Evolutionary conservation across 345 rosid species (phyloP), one percentile per base, ranked within the genome.

Genomic region (Eucalyptus dawsonii): DNA sequence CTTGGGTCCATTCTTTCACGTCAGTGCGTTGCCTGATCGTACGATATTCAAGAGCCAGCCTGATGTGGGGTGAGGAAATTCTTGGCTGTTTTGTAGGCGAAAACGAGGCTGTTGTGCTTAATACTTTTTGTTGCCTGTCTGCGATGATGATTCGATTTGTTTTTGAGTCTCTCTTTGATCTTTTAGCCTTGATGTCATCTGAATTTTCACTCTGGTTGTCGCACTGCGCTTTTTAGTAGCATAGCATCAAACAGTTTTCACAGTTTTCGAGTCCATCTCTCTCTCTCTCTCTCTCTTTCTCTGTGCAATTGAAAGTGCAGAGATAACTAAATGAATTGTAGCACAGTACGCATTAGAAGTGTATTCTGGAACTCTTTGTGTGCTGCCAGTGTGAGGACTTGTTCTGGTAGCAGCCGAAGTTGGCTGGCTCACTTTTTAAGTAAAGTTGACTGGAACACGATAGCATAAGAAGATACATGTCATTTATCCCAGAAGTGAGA

Each of bases 1-100:
- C 93, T 92, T 98, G 88, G 99, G 99, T 9, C 99, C 99, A 42
- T 98, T 97, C 91, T 96, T 98, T 88, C 99, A 96, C 91, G 96
- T 97, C n/a, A 98, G 99, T 87, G 97, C 99, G 19, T 89, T 96
- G 94, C 99, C 96, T 17, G 99, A 98, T 94, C 93, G 93, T 42
- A 85, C 94, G 49, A 94, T 94, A 86, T 98, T 98, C 93, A 96
- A 96, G 96, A 95, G 96, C 94, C 97, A 94, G 89, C 99, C 99
- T 49, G 99, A 98, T 92, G 97, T 98, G 87, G 99, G 99, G 99
- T 97, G 91, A 97, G 98, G 93, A 83, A 6, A 16, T 88, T 80
- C 86, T 72, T 49, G n/a, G 54, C 58, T 72, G 62, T 81, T 50
- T 88, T 9, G 56, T 50, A 40, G 47, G 47, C 7, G 15, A 40